Percentiles rank a stretch among this genome's conserved stretches.
phyloP scores from a whole-genome alignment of 179 eudicot species.

The Spinacia oleracea region DNA sequence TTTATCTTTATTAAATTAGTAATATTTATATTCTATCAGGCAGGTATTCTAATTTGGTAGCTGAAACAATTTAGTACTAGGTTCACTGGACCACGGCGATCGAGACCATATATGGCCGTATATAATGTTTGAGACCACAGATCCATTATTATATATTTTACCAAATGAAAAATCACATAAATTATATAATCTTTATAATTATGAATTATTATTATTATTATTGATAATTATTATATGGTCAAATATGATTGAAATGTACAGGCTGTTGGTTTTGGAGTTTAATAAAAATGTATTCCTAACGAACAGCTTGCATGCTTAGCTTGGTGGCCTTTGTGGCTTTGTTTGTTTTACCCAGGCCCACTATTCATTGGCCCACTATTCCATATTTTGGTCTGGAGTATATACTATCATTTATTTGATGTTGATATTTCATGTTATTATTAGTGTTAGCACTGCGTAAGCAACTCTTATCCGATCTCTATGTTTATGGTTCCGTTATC shows the following conservation, averaged over 20 bases:
- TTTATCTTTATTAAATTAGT: neutral
- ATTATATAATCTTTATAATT: too few relatives aligned
- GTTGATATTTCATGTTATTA: neutral
- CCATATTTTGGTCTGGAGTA: too few relatives aligned
- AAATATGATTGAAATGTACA: neutral
- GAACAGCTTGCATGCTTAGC: conserved; percentile 15
- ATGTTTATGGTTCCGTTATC: neutral
- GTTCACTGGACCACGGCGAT: conserved; percentile 10
- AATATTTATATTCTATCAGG: neutral
- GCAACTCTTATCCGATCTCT: neutral
- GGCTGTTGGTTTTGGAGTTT: conserved; percentile 8
- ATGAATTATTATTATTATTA: too few relatives aligned
- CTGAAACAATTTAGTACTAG: conserved; percentile 1
- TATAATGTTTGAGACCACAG: conserved; percentile 4
- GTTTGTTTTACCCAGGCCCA: neutral
- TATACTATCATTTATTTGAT: neutral
- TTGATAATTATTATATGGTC: neutral
- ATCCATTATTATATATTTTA: neutral
- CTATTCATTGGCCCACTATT: too few relatives aligned
- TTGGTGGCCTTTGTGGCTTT: conserved; percentile 13
- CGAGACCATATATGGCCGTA: neutral
- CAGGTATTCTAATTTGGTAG: conserved; percentile 1
- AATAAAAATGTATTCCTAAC: neutral
- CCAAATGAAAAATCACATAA: too few relatives aligned
- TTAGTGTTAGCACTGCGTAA: neutral